Base-by-base conservation (phyloP, 2,329 filamentous ascomycete species). In the Aspergillus spinulosporus region DNA sequence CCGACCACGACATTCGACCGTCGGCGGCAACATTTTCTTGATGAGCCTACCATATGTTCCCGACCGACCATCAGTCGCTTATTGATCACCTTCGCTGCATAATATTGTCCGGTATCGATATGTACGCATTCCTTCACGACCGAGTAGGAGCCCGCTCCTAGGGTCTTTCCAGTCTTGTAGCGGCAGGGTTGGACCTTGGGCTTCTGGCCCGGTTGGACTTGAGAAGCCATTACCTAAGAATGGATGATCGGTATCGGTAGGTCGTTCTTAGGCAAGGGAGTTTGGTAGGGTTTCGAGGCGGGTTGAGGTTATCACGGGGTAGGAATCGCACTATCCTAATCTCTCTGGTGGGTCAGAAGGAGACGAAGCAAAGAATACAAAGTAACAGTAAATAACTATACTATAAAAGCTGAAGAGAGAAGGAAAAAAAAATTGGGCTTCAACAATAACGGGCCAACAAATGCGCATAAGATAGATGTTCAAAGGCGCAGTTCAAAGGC, bases 101-200 rank as follows among this genome's bases (percentile, higher is more conserved):
- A 99, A 77, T 97, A 97, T 64, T 92, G 87, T 45, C 93, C 93
- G 0, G 94, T 97, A 67, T 97, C 93, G 69, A 97, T 97, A 74
- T 99, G 94, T 29, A 97, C 92, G 72, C 94, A 99, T 78, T 99
- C 94, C 75, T 97, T 97, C 61, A 99, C 94, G 49, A 97, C 94
- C 37, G 92, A 97, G 78, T 99, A 99, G 56, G 92, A 97, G 62
- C 94, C 94, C 34, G 94, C 92, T 61, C 94, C 94, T 54, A 99
- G 80, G 26, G 94, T 97, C 82, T 99, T 99, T 62, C 94, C 94
- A 5, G 96, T 96, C 80, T 97, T 99, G 82, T 99, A 99, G 65
- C 92, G 86, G 74, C 93, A 99, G 67, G 94, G 92, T 77, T 97
- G 92, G 61, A 97, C 85, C 74, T 92, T 87, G 2, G 87, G 83